phyloP scores from a whole-genome alignment of 345 rosid species.

The Orychophragmus violaceus region DNA sequence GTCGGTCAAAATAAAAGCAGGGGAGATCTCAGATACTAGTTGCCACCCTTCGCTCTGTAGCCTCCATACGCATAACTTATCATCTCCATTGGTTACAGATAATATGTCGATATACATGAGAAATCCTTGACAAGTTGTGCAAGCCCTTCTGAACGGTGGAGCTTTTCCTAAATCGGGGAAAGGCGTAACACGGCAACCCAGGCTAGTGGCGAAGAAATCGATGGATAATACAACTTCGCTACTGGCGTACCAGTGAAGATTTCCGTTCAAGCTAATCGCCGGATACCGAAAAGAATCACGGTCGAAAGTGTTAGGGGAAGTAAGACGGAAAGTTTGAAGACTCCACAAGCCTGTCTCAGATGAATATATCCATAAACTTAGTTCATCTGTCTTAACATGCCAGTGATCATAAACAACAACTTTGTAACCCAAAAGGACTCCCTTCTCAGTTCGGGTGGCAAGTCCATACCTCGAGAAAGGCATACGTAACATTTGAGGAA shows the following conservation, averaged over 20 bases:
- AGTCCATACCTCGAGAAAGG: background rate
- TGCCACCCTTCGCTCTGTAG: background rate
- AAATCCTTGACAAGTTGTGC: background rate
- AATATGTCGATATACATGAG: background rate
- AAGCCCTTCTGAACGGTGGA: background rate
- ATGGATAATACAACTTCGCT: background rate
- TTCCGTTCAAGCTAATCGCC: constrained; percentile 5
- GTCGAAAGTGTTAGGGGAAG: background rate
- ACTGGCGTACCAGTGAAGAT: background rate
- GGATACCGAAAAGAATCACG: background rate
- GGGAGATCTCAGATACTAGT: background rate
- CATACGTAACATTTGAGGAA: background rate
- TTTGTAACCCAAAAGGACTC: background rate
- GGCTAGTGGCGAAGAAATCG: background rate
- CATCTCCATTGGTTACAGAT: background rate
- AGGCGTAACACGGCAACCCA: background rate
- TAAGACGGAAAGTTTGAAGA: background rate
- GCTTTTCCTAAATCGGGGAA: background rate
- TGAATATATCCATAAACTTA: background rate
- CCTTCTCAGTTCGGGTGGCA: background rate
- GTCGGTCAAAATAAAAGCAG: background rate
- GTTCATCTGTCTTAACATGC: background rate
- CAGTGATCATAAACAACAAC: background rate
- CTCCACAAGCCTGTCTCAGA: constrained; percentile 12
- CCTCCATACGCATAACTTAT: background rate